Conservation (phyloP, 2,329 filamentous ascomycete species). For the Cordyceps tenuipes region DNA sequence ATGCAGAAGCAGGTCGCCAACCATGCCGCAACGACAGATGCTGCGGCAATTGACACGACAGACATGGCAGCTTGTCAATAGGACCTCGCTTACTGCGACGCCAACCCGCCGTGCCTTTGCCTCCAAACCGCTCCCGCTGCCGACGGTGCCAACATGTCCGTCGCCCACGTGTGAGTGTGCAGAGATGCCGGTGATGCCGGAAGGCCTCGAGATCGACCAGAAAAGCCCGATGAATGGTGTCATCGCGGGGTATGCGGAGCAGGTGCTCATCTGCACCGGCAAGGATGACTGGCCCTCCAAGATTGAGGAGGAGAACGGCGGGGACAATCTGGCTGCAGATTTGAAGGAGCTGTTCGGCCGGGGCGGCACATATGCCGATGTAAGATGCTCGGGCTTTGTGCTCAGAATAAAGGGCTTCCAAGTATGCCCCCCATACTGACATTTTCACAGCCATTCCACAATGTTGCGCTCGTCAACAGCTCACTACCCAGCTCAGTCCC, state of each 20-base stretch:
- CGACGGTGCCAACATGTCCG: conserved; percentile 54
- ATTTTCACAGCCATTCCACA: conserved; percentile 65
- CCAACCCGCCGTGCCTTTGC: conserved; percentile 3
- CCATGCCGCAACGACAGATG: conserved; percentile 7
- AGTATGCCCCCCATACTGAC: background rate
- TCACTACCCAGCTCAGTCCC: conserved; percentile 58
- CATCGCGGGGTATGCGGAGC: conserved; percentile 70
- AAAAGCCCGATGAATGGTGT: conserved; percentile 63
- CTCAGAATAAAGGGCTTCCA: background rate
- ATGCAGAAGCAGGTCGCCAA: background rate
- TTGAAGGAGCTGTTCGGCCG: conserved; percentile 62
- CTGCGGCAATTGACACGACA: conserved; percentile 5
- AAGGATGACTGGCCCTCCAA: conserved; percentile 71
- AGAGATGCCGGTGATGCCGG: conserved; percentile 54
- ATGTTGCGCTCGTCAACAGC: conserved; percentile 66
- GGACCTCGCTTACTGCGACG: background rate
- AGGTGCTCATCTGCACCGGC: conserved; percentile 77
- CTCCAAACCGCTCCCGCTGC: conserved; percentile 26
- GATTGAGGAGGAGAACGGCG: conserved; percentile 72
- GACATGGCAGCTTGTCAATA: background rate
- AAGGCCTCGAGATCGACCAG: conserved; percentile 66
- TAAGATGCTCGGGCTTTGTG: conserved; percentile 30
- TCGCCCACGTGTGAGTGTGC: conserved; percentile 68
- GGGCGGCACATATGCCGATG: conserved; percentile 59
- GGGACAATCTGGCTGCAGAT: conserved; percentile 59